Conservation (phyloP, 2,329 filamentous ascomycete genomes). For the Hymenoscyphus linearis region DNA sequence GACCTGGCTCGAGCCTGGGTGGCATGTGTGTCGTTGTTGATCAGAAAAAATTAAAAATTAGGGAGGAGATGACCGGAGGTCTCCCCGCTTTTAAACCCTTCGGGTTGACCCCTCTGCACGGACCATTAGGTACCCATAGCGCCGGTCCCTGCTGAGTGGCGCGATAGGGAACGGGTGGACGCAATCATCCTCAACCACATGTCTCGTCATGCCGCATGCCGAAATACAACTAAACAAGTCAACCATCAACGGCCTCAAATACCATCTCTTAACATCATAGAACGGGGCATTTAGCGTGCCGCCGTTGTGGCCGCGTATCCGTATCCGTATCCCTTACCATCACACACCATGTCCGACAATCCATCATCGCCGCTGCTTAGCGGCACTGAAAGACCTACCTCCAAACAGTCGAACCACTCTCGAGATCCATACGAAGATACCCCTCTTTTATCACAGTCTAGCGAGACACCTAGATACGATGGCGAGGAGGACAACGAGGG, state of each 20-base stretch:
- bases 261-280: constrained; percentile 4
- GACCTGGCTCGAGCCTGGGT: too few relatives aligned
- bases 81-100: constrained; percentile 2
- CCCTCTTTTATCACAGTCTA: constrained; percentile 31
- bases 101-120: background rate
- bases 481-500: constrained; percentile 23
- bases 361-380: constrained; percentile 26
- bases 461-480: constrained; percentile 29
- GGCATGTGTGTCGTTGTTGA: constrained; percentile 36
- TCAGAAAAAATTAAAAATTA: constrained; percentile 34
- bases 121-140: background rate
- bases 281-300: constrained; percentile 12
- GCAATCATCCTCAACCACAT: constrained; percentile 1
- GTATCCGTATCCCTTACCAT: too few relatives aligned
- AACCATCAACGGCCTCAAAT: constrained; percentile 1
- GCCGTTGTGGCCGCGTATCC: constrained; percentile 3
- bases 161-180: background rate
- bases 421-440: constrained; percentile 29
- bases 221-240: background rate
- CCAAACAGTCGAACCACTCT: constrained; percentile 22
- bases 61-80: background rate
- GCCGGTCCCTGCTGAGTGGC: background rate
- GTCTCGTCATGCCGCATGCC: background rate
- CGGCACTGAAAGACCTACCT: constrained; percentile 19
- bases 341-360: constrained; percentile 28